These are phyloP conservation scores for Cryomyces antarcticus DNA, from an alignment of 495 filamentous ascomycete species.

Conservation along the genomic window DNA sequence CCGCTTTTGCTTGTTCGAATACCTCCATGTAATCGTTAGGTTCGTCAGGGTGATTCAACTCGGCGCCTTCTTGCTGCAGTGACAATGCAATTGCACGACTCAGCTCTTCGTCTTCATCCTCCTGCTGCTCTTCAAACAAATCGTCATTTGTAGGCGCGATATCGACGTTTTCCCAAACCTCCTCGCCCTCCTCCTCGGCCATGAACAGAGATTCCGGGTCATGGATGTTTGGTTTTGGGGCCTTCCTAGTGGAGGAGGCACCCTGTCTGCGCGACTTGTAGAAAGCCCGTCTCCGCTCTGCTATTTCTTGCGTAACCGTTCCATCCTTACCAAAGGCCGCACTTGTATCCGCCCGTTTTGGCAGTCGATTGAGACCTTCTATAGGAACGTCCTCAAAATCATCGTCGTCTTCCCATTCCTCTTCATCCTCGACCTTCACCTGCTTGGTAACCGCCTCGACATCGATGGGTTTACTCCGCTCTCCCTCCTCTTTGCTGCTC, in stretches of 20 bases:
- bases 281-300: constrained; percentile 23
- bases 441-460: constrained; percentile 52
- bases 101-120: constrained; percentile 56
- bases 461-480: constrained; percentile 69
- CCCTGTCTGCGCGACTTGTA: constrained; percentile 20
- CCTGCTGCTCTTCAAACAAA: constrained; percentile 20
- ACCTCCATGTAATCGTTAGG: constrained; percentile 24
- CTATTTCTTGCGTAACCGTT: constrained; percentile 18
- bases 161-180: constrained; percentile 14
- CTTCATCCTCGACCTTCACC: constrained; percentile 28
- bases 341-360: constrained; percentile 25
- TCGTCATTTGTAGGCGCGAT: constrained; percentile 13
- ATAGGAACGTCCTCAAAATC: constrained; percentile 93
- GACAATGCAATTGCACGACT: constrained; percentile 71
- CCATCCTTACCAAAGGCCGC: constrained; percentile 4
- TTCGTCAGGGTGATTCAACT: constrained; percentile 19
- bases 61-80: constrained; percentile 20
- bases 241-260: constrained; percentile 4
- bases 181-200: constrained; percentile 22
- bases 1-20: constrained; percentile 30
- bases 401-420: constrained; percentile 43
- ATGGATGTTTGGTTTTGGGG: constrained; percentile 5
- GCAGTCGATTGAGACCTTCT: constrained; percentile 76
- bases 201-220: constrained; percentile 45
- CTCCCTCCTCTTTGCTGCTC: constrained; percentile 50